Conservation (phyloP, 2,329 filamentous ascomycete species). For the Hypoxylon sp. region DNA sequence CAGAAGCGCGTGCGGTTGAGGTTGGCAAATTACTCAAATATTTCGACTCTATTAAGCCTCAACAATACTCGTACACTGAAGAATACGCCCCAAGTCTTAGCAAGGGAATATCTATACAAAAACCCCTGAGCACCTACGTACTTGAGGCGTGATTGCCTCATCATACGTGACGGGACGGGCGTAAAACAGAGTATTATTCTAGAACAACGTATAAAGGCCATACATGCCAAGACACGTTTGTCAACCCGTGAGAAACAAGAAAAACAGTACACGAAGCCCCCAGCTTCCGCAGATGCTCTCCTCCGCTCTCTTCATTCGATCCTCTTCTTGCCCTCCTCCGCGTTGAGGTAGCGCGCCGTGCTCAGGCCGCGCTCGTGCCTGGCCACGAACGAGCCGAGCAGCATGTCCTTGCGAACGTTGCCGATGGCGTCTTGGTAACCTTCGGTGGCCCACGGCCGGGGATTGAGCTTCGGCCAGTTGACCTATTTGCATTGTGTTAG, state of each 20-base stretch:
- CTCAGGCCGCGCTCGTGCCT: conserved; percentile 84
- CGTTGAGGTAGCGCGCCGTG: conserved; percentile 79
- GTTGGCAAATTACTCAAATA: neutral
- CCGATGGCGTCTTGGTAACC: conserved; percentile 87
- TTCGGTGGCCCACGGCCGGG: conserved; percentile 83
- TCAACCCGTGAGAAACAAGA: neutral
- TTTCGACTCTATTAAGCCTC: neutral
- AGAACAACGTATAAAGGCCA: neutral
- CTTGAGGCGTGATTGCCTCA: no score
- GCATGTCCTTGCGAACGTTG: conserved; percentile 80
- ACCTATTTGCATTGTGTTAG: conserved; percentile 66
- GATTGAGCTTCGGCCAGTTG: conserved; percentile 97
- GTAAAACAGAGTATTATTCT: neutral
- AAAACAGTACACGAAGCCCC: neutral
- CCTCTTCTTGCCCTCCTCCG: conserved; percentile 98
- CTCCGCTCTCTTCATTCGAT: conserved; percentile 69
- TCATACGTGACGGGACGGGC: neutral
- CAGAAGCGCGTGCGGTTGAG: neutral
- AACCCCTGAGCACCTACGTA: no score
- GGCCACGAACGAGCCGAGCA: conserved; percentile 79
- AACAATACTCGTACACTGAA: neutral
- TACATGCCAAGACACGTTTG: neutral
- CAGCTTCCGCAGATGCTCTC: no score
- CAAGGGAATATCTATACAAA: neutral
- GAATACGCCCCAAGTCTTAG: neutral